A percentile compares a stretch with the other conserved stretches of the same genome.
These are phyloP conservation scores for Talaromyces trachyspermus DNA, from an alignment of 495 filamentous ascomycete genomes.

Conservation along the genomic window DNA sequence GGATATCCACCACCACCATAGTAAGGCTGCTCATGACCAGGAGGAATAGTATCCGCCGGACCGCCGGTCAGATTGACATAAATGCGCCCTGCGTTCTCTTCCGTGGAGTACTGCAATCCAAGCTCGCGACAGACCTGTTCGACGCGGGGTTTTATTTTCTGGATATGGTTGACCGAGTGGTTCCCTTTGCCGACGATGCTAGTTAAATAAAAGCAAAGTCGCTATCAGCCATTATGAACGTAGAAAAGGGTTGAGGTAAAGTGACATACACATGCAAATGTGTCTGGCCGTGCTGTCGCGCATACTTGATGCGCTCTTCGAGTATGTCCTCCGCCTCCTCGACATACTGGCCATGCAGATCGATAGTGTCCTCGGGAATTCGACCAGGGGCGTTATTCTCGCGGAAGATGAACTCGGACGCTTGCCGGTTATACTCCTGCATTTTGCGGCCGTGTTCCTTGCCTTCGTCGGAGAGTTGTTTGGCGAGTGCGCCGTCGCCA, in stretches of 20 bases:
- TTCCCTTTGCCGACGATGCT: slow-evolving; percentile 92
- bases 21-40: slow-evolving; percentile 24
- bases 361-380: slow-evolving; percentile 74
- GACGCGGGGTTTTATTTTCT: slow-evolving; percentile 88
- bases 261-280: slow-evolving; percentile 64
- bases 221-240: background rate
- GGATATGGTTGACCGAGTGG: slow-evolving; percentile 68
- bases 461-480: slow-evolving; percentile 73
- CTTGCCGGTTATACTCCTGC: slow-evolving; percentile 79
- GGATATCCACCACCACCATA: slow-evolving; percentile 23
- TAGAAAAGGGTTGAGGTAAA: background rate
- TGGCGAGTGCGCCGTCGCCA: slow-evolving; percentile 73
- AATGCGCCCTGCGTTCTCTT: slow-evolving; percentile 81
- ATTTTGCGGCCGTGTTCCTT: slow-evolving; percentile 73
- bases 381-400: slow-evolving; percentile 75
- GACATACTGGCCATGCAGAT: slow-evolving; percentile 89
- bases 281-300: slow-evolving; percentile 58
- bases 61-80: slow-evolving; percentile 63
- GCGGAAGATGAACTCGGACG: slow-evolving; percentile 87
- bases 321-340: slow-evolving; percentile 90
- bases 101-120: slow-evolving; percentile 72
- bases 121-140: slow-evolving; percentile 77
- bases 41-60: slow-evolving; percentile 38
- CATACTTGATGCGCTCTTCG: slow-evolving; percentile 71
- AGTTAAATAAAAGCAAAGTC: background rate